Conservation (phyloP, 1,139 yeast genomes). For the Candida neerlandica region DNA sequence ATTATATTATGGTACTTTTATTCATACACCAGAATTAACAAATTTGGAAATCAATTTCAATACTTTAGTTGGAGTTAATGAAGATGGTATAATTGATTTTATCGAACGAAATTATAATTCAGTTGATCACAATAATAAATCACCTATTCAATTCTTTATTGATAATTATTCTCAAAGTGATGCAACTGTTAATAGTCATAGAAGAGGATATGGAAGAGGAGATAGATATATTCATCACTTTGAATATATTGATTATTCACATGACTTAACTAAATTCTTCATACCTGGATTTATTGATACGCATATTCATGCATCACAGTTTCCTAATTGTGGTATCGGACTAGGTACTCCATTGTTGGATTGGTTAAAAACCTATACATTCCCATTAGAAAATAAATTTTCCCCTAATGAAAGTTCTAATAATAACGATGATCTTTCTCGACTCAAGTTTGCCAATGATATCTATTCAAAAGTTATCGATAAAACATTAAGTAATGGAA, state of each 20-base stretch:
- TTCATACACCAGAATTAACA: slow-evolving; percentile 37
- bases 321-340: slow-evolving; percentile 91
- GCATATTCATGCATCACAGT: slow-evolving; percentile 96
- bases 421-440: slow-evolving; percentile 8
- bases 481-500: slow-evolving; percentile 74
- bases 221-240: slow-evolving; percentile 17
- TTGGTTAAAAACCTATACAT: slow-evolving; percentile 86
- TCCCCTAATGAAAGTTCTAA: slow-evolving; percentile 39
- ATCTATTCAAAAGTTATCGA: slow-evolving; percentile 67
- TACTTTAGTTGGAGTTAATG: slow-evolving; percentile 37
- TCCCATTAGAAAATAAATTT: slow-evolving; percentile 72
- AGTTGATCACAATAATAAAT: slow-evolving; percentile 13
- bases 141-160: slow-evolving; percentile 14
- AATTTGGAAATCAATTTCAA: slow-evolving; percentile 30
- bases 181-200: not conserved
- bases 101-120: slow-evolving; percentile 21
- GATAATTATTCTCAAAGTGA: not conserved
- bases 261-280: slow-evolving; percentile 50
- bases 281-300: slow-evolving; percentile 95
- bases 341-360: slow-evolving; percentile 83
- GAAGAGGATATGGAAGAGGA: slow-evolving; percentile 1
- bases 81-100: slow-evolving; percentile 35
- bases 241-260: slow-evolving; percentile 31
- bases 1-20: slow-evolving; percentile 39
- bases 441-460: slow-evolving; percentile 49